Evolutionary conservation across 495 filamentous ascomycete genomes (phyloP).

Genomic region (Massariosphaeria phaeospora): DNA sequence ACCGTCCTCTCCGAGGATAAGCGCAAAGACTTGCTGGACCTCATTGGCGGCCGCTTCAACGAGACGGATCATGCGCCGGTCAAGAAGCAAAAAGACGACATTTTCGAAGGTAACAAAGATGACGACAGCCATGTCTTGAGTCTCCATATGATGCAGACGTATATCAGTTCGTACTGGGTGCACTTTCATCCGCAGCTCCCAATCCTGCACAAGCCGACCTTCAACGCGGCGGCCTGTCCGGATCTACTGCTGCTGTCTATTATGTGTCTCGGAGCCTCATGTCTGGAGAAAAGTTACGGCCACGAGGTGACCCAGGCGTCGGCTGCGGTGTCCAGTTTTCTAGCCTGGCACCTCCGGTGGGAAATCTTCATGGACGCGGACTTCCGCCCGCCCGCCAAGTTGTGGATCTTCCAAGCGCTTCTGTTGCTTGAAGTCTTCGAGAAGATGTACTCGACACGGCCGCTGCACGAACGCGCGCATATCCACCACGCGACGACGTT

Average conservation of each 20-base stretch:
- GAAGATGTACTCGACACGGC: constrained; percentile 90
- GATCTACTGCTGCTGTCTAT: constrained; percentile 86
- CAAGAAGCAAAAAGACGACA: constrained; percentile 67
- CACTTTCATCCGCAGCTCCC: constrained; percentile 94
- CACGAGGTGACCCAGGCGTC: constrained; percentile 65
- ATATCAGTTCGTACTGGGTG: constrained; percentile 89
- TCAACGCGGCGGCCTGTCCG: constrained; percentile 78
- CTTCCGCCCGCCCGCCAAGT: constrained; percentile 87
- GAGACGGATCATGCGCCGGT: constrained; percentile 72
- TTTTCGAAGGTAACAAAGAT: constrained; percentile 72
- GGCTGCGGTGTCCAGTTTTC: constrained; percentile 73
- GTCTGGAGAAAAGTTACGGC: constrained; percentile 75
- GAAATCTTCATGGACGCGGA: constrained; percentile 86
- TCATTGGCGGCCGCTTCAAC: constrained; percentile 78
- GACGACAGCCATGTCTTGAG: constrained; percentile 75
- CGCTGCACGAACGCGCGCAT: constrained; percentile 90
- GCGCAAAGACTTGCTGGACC: constrained; percentile 72
- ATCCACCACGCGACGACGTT: constrained; percentile 96
- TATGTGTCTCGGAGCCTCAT: constrained; percentile 88
- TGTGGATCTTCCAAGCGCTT: constrained; percentile 96
- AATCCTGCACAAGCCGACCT: constrained; percentile 91
- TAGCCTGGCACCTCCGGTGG: constrained; percentile 89
- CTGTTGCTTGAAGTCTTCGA: constrained; percentile 89
- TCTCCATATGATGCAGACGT: constrained; percentile 88
- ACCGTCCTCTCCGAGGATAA: constrained; percentile 83